A percentile compares a stretch with the other conserved stretches of the same genome.
Evolutionary conservation across 306 rosid genomes (phyloP).

Genomic region (Begonia masoniana): DNA sequence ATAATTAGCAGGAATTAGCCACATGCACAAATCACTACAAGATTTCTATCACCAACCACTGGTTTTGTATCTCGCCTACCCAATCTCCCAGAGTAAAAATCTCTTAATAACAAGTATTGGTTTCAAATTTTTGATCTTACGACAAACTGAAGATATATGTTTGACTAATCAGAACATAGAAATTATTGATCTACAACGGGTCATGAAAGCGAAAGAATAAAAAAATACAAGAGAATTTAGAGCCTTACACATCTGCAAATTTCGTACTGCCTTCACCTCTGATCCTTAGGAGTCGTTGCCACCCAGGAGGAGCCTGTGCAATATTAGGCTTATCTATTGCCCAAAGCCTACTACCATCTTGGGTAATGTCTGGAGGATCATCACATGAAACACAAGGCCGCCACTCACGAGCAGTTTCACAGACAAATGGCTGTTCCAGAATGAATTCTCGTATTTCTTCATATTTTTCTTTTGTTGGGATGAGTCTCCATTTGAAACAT

Average conservation of each 20-base stretch:
- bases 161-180: too few relatives aligned
- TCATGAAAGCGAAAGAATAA: too few relatives aligned
- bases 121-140: too few relatives aligned
- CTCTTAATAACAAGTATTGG: too few relatives aligned
- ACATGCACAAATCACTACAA: too few relatives aligned
- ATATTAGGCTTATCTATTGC: constrained; percentile 95
- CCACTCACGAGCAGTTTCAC: constrained; percentile 76
- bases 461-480: constrained; percentile 75
- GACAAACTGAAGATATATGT: too few relatives aligned
- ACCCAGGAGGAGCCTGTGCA: constrained; percentile 79
- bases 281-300: constrained; percentile 78
- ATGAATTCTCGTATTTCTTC: constrained; percentile 83
- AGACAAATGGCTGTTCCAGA: constrained; percentile 59
- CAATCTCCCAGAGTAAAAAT: too few relatives aligned
- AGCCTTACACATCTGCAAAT: constrained; percentile 78
- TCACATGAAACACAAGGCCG: constrained; percentile 63
- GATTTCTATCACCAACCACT: too few relatives aligned
- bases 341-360: constrained; percentile 86
- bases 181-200: too few relatives aligned
- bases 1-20: too few relatives aligned
- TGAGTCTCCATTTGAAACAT: constrained; percentile 94
- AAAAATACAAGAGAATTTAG: background rate
- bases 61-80: too few relatives aligned
- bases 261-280: constrained; percentile 85
- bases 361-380: constrained; percentile 74